These are phyloP conservation scores for Ophiocordyceps unilateralis DNA, from an alignment of 2,329 filamentous ascomycete species.

Conservation along the genomic window DNA sequence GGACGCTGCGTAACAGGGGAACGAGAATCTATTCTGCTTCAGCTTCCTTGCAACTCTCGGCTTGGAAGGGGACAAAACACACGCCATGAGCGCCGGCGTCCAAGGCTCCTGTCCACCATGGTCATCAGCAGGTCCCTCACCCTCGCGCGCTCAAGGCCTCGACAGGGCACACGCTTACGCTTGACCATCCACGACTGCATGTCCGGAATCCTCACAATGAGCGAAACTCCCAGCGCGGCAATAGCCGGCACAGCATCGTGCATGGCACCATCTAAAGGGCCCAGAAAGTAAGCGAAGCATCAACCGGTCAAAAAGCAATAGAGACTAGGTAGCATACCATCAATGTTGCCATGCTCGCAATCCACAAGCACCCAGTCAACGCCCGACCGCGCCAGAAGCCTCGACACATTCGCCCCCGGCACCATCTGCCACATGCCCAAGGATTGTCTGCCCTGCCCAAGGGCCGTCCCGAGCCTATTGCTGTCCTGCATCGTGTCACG, in stretches of 20 bases:
- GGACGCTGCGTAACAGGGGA: slow-evolving; percentile 23
- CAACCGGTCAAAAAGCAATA: too few relatives aligned
- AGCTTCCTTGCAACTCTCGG: neutral
- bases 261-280: slow-evolving; percentile 30
- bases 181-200: slow-evolving; percentile 28
- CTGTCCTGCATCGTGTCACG: slow-evolving; percentile 21
- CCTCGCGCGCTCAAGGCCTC: too few relatives aligned
- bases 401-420: slow-evolving; percentile 40
- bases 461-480: slow-evolving; percentile 31
- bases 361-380: slow-evolving; percentile 50
- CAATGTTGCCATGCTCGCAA: slow-evolving; percentile 34
- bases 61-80: slow-evolving; percentile 11
- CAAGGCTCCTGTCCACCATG: slow-evolving; percentile 20
- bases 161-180: slow-evolving; percentile 12
- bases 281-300: neutral
- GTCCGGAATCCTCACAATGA: slow-evolving; percentile 35
- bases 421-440: slow-evolving; percentile 48
- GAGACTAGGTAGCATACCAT: too few relatives aligned
- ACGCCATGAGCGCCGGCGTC: slow-evolving; percentile 31
- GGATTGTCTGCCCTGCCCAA: slow-evolving; percentile 28
- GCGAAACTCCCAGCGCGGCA: slow-evolving; percentile 25
- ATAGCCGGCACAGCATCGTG: slow-evolving; percentile 36
- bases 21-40: slow-evolving; percentile 22
- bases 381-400: slow-evolving; percentile 40
- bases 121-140: neutral